Percentiles rank a stretch among this genome's conserved stretches.
Conservation (phyloP, 2,329 filamentous ascomycete genomes). For the Fusarium oligoseptatum region DNA sequence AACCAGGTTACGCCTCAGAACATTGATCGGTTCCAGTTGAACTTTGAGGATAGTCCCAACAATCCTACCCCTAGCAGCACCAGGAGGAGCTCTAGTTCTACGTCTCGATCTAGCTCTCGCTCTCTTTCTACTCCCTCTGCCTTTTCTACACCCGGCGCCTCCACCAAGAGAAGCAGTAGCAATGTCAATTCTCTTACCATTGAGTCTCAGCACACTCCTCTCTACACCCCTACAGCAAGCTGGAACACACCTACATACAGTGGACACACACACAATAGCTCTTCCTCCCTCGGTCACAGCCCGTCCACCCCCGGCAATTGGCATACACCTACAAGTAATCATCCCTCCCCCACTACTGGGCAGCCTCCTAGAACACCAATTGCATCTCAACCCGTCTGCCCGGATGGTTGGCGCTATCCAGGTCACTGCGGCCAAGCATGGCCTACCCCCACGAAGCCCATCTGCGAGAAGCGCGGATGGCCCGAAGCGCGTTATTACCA, state of each 20-base stretch:
- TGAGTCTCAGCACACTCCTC: not conserved
- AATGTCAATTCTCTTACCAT: not conserved
- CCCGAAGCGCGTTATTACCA: not conserved
- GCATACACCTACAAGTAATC: not conserved
- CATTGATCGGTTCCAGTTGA: slow-evolving; percentile 12
- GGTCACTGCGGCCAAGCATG: not conserved
- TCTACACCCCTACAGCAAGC: not conserved
- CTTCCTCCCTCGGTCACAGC: not conserved
- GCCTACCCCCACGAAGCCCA: not conserved
- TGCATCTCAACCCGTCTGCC: not conserved
- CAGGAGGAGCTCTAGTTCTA: not conserved
- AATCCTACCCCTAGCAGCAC: not conserved
- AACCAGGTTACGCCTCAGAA: slow-evolving; percentile 22
- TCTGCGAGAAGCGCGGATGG: not conserved
- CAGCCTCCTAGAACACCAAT: not conserved
- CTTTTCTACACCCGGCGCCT: not conserved
- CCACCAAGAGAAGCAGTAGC: not conserved
- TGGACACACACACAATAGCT: not conserved
- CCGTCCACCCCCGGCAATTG: not conserved
- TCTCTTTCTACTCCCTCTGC: not conserved
- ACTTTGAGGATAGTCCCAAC: slow-evolving; percentile 2
- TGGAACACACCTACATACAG: not conserved
- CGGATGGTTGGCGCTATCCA: not conserved
- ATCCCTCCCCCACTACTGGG: not conserved
- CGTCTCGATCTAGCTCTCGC: not conserved